Evolutionary conservation across 1,284 basidiomycete genomes (phyloP).

Genomic region (Ganoderma meredithae): DNA sequence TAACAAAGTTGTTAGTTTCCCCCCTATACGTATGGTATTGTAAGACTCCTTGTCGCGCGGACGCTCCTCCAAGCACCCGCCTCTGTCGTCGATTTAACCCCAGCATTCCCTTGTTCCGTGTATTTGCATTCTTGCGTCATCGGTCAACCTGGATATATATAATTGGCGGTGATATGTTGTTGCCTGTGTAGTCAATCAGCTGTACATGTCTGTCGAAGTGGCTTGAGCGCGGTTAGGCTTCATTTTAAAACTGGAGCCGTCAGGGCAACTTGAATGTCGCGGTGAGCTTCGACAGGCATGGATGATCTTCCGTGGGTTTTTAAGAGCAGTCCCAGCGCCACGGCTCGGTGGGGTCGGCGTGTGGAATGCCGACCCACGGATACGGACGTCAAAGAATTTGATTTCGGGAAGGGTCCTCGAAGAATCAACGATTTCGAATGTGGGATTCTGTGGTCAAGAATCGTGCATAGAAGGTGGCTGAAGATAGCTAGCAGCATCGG

Average conservation of each 20-base stretch:
- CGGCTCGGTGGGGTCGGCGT: background rate
- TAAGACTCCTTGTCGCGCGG: constrained; percentile 22
- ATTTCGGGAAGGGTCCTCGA: background rate
- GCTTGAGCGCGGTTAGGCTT: background rate
- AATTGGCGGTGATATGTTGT: background rate
- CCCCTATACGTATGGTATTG: constrained; percentile 25
- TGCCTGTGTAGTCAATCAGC: background rate
- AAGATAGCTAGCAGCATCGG: background rate
- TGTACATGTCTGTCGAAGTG: background rate
- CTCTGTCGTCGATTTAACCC: background rate
- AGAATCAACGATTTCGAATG: background rate
- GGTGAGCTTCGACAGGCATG: background rate
- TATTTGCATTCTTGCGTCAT: background rate
- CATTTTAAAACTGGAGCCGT: background rate
- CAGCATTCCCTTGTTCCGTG: background rate
- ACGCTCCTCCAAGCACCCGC: constrained; percentile 12
- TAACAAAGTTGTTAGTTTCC: constrained; percentile 15
- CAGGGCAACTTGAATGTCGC: background rate
- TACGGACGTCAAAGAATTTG: background rate
- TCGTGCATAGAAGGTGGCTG: background rate
- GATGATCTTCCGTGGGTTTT: background rate
- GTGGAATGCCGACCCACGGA: background rate
- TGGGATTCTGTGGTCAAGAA: background rate
- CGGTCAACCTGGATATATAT: background rate
- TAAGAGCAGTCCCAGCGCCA: no score